These are phyloP conservation scores for Microsporum ferrugineum DNA, from an alignment of 2,329 filamentous ascomycete species.

Conservation along the genomic window DNA sequence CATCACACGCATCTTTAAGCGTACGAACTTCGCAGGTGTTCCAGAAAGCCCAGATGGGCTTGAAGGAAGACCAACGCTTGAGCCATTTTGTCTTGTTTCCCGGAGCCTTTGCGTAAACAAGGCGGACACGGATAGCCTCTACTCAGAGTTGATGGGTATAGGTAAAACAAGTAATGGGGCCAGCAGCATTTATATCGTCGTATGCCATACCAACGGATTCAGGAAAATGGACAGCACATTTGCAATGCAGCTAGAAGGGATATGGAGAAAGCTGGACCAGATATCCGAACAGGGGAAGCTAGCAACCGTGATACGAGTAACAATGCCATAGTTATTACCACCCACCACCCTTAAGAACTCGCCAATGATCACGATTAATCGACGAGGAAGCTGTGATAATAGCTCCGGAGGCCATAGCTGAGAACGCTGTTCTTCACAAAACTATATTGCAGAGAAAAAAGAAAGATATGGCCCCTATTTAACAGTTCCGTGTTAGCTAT, in stretches of 20 bases:
- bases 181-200: constrained; percentile 17
- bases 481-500: background rate
- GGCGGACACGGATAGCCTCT: background rate
- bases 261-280: constrained; percentile 24
- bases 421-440: constrained; percentile 40
- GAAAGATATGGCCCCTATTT: constrained; percentile 34
- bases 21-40: constrained; percentile 24
- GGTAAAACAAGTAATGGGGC: constrained; percentile 20
- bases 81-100: constrained; percentile 21
- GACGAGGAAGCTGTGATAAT: constrained; percentile 30
- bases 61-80: constrained; percentile 24
- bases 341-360: constrained; percentile 33
- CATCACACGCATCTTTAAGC: constrained; percentile 24
- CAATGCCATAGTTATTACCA: constrained; percentile 34
- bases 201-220: constrained; percentile 12
- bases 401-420: constrained; percentile 36
- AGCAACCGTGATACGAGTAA: constrained; percentile 30
- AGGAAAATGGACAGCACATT: constrained; percentile 19
- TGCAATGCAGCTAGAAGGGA: constrained; percentile 15
- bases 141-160: background rate
- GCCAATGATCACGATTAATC: constrained; percentile 14
- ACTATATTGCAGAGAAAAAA: constrained; percentile 34
- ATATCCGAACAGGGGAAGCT: constrained; percentile 19
- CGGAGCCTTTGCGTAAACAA: background rate
- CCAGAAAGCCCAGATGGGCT: constrained; percentile 24